Base-by-base conservation (phyloP, 139 green algal genomes). In the Pseudopediastrum boryanum region DNA sequence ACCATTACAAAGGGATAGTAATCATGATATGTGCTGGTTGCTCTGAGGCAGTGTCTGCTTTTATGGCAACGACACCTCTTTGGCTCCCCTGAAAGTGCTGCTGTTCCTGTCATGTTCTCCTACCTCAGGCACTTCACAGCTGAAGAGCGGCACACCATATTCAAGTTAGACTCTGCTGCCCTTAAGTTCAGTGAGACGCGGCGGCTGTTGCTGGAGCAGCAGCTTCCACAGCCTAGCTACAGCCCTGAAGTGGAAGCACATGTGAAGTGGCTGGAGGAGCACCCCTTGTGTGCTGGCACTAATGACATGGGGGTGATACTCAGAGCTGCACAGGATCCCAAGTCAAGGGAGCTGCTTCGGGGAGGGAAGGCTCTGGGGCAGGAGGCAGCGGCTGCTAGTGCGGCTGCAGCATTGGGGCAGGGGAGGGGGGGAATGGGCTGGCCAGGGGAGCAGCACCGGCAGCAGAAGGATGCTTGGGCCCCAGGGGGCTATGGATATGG, bases 291-390 rank as follows among this genome's bases (percentile, higher is more conserved):
- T 38, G 79, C 85, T 84, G 93, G 93, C 51, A 79, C 95, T 50
- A 92, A 84, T 52, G 93, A 97, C 72, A 93, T 97, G 76, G 90
- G 95, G 62, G 79, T 97, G 83, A 74, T 98, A 31, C 97, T 94
- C 80, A 90, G 41, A n/a, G n/a, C n/a, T 48, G 76, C 85, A 50
- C 86, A 88, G 43, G 84, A 87, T 21, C 42, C 39, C 36, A 69
- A 83, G 19, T 78, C 74, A 41, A 31, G 77, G 62, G 41, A 46
- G 7, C 54, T 52, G 43, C 62, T 48, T 27, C 2, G 56, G 2
- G 25, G 38, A 31, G 41, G 25, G 23, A 38, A 36, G 38, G 16
- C 52, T 42, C 58, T 50, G n/a, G 54, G 54, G n/a, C n/a, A 33
- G 64, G 21, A 31, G 23, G 13, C 25, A 35, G 36, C 33, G 1